These are phyloP conservation scores for Fraxinus dipetala DNA, from an alignment of 305 asterid species.

Conservation along the genomic window DNA sequence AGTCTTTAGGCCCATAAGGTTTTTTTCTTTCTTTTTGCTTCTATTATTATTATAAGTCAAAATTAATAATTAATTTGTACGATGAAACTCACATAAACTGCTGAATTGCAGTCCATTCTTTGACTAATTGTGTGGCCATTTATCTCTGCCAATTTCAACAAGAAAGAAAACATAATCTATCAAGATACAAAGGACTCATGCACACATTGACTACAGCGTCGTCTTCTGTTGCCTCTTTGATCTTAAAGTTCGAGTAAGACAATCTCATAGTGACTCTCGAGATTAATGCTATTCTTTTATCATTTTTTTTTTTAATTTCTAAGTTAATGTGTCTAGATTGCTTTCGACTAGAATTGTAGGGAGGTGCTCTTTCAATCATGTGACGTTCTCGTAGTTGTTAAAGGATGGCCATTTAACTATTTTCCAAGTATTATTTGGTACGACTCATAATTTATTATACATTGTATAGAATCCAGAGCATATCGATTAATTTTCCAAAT, in stretches of 20 bases:
- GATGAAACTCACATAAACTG: slow-evolving; percentile 17
- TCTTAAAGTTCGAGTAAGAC: too few species aligned
- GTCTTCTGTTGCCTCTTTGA: too few species aligned
- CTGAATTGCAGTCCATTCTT: slow-evolving; percentile 81
- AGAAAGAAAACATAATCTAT: neutral
- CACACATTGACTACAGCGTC: too few species aligned
- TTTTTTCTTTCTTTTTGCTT: neutral
- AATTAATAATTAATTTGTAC: neutral
- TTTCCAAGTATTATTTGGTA: too few species aligned
- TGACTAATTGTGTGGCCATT: slow-evolving; percentile 66
- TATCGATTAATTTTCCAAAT: neutral
- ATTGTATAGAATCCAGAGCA: too few species aligned
- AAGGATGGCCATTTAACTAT: neutral
- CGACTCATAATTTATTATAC: too few species aligned
- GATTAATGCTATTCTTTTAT: too few species aligned
- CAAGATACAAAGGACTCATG: neutral
- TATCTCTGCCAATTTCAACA: slow-evolving; percentile 23
- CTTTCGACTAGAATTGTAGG: neutral
- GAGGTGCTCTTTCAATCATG: neutral
- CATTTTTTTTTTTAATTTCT: too few species aligned
- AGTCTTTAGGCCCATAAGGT: neutral
- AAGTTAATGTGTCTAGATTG: neutral
- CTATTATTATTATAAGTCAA: neutral
- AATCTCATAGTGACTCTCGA: too few species aligned
- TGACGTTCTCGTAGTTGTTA: neutral